Evolutionary conservation across 2,329 filamentous ascomycete species (phyloP).

Genomic region (Myriosclerotinia curreyana): DNA sequence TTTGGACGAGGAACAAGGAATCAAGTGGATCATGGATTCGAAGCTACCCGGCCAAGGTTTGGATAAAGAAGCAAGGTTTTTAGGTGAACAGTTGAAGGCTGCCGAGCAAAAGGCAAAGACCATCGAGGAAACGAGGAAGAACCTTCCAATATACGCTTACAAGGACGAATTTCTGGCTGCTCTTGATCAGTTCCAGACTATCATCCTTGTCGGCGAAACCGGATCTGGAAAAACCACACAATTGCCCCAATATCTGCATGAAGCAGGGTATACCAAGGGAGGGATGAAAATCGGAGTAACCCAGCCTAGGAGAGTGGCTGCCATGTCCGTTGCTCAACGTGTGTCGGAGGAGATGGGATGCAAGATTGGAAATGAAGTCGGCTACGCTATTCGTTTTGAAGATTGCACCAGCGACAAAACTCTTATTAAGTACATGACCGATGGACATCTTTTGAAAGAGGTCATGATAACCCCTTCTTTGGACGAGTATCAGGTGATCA

Average conservation of each 20-base stretch:
- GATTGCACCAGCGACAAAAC: conserved; percentile 90
- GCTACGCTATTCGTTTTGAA: conserved; percentile 93
- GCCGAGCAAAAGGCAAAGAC: conserved; percentile 84
- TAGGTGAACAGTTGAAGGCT: conserved; percentile 79
- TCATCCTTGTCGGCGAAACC: conserved; percentile 93
- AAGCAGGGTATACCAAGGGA: conserved; percentile 82
- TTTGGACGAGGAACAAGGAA: conserved; percentile 83
- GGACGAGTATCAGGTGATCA: conserved; percentile 77
- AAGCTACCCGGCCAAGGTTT: conserved; percentile 67
- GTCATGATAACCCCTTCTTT: conserved; percentile 87
- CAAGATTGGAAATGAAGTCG: conserved; percentile 86
- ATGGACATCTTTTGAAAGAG: conserved; percentile 89
- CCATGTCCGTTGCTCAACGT: conserved; percentile 95
- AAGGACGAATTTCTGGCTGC: conserved; percentile 83
- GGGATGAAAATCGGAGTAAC: conserved; percentile 88
- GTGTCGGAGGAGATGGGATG: conserved; percentile 92
- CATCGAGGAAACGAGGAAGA: conserved; percentile 89
- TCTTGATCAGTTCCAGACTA: conserved; percentile 76
- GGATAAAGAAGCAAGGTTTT: conserved; percentile 73
- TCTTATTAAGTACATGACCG: conserved; percentile 92
- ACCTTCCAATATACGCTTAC: conserved; percentile 84
- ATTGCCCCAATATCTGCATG: conserved; percentile 87
- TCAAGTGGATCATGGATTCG: conserved; percentile 78
- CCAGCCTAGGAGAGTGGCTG: conserved; percentile 89
- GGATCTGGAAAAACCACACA: conserved; percentile 96